Evolutionary conservation across 345 rosid genomes (phyloP), one percentile per base, ranked within the genome.

Genomic region (Excoecaria cochinchinensis): DNA sequence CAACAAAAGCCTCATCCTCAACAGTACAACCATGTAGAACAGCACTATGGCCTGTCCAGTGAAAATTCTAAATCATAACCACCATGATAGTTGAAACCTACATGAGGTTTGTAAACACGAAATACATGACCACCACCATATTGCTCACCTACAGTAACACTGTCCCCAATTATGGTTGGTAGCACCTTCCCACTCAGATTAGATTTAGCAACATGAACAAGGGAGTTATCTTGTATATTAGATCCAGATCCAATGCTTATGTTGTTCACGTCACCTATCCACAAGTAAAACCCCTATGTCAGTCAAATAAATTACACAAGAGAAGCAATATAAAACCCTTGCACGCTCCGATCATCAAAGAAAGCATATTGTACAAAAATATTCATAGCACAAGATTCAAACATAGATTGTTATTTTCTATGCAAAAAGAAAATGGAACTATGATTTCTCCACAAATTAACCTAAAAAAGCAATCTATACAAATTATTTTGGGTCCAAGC

Each of bases 21-120:
- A 91, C 92, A 70, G 90, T 90, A 83, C 97, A 95, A 61, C 99
- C 99, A 90, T 92, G 98, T 79, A 95, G 81, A 84, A 95, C 92
- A 84, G 93, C 97, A 78, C 97, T 88, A 76, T 95, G 99, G 81
- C 97, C 97, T 95, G 91, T 73, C 69, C 83, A 73, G 47, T 56
- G 25, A 57, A 76, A 80, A 67, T 67, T 74, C 78, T 61, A 77
- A 70, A 70, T 71, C 36, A 55, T 57, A 70, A 72, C 16, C 48
- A 39, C 25, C 62, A 78, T 58, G 56, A 68, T 60, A 16, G 64
- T 47, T 13, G 73, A 63, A 71, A 25, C 53, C 24, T 48, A 14
- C 19, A 25, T 66, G 57, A 75, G 15, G 73, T 39, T 24, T 6
- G n/a, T 61, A 31, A 62, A 56, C 10, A 74, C 13, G 1, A 76